A percentile compares a stretch with the other conserved stretches of the same genome.
Conservation (phyloP, 371 early-diverging fungal genomes). For the Mortierella sp. region DNA sequence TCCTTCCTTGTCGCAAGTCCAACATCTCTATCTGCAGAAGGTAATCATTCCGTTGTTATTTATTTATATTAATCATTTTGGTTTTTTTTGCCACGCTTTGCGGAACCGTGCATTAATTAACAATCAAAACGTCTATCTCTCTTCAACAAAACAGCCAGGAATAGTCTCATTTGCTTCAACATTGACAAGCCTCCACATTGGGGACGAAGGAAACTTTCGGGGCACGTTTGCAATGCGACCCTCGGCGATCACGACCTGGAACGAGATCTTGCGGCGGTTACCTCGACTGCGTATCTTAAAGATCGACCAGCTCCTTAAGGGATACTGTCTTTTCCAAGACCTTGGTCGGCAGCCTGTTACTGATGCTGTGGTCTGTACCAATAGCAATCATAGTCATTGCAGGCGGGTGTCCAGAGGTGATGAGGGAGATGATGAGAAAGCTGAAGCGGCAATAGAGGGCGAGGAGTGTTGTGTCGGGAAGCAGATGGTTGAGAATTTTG, state of each 20-base stretch:
- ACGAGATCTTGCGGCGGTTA: conserved; percentile 22
- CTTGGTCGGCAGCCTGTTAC: conserved; percentile 22
- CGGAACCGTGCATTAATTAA: neutral
- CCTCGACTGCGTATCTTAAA: conserved; percentile 26
- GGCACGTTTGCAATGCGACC: conserved; percentile 20
- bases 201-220: conserved; percentile 9
- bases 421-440: neutral
- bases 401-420: neutral
- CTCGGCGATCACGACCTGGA: conserved; percentile 26
- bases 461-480: neutral
- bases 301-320: conserved; percentile 35
- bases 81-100: too few species aligned
- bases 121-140: neutral
- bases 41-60: conserved; percentile 3
- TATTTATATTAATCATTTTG: neutral
- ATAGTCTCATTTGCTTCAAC: conserved; percentile 22
- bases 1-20: conserved; percentile 18
- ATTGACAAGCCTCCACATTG: conserved; percentile 43
- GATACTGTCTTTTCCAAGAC: conserved; percentile 33
- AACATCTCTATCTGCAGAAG: conserved; percentile 47
- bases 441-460: neutral
- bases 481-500: neutral
- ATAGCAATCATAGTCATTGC: neutral
- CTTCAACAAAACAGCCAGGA: conserved; percentile 12
- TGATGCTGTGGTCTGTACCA: neutral